Evolutionary conservation across 768 basidiomycete genomes (phyloP).

Genomic region (Tricholoma bakamatsutake): DNA sequence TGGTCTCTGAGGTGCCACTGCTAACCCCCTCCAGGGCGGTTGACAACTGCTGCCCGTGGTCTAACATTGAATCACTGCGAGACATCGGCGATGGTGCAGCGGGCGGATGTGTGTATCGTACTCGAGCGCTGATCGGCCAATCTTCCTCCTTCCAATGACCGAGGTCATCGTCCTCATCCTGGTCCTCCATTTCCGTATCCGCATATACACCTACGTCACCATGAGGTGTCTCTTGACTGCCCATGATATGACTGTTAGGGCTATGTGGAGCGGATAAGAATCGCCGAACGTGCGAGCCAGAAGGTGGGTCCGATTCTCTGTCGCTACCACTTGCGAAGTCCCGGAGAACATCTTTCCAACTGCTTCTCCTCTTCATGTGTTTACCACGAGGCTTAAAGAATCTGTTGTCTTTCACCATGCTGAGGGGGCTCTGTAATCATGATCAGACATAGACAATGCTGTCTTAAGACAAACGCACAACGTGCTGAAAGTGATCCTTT

Average conservation of each 20-base stretch:
- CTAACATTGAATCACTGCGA: conserved; percentile 32
- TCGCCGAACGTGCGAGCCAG: conserved; percentile 14
- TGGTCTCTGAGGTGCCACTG: conserved; percentile 43
- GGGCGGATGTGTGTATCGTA: conserved; percentile 50
- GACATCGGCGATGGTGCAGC: conserved; percentile 14
- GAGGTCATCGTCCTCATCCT: conserved; percentile 36
- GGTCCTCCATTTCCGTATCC: conserved; percentile 48
- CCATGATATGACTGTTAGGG: conserved; percentile 4
- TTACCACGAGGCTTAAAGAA: conserved; percentile 29
- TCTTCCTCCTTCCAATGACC: conserved; percentile 58
- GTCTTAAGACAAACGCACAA: conserved; percentile 29
- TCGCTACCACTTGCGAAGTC: conserved; percentile 39
- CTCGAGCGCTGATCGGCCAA: conserved; percentile 68
- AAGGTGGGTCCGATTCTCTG: conserved; percentile 19
- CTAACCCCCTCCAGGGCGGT: conserved; percentile 46
- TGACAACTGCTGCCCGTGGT: conserved; percentile 40
- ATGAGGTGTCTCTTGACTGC: conserved; percentile 6
- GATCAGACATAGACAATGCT: neutral
- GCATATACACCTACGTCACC: conserved; percentile 47
- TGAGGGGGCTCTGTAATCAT: conserved; percentile 62
- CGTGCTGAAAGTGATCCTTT: conserved; percentile 86
- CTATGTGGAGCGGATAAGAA: conserved; percentile 18
- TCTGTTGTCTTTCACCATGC: conserved; percentile 78
- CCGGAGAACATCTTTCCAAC: conserved; percentile 56
- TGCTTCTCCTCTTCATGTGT: conserved; percentile 47